A percentile compares a stretch with the other conserved stretches of the same genome.
Conservation (phyloP, 495 filamentous ascomycete species). For the Symbiotaphrina buchneri region DNA sequence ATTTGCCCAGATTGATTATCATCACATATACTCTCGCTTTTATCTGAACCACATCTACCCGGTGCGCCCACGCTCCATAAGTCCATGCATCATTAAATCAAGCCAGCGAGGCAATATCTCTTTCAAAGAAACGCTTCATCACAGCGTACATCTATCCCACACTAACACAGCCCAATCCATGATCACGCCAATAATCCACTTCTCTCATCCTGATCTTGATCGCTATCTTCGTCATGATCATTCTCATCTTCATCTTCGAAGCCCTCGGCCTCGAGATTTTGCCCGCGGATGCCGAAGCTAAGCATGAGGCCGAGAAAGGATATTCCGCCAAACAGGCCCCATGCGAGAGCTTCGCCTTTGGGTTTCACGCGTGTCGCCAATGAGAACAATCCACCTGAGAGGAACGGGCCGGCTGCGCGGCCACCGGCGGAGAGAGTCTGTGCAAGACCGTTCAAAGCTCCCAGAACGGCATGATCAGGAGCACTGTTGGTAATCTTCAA, state of each 20-base stretch:
- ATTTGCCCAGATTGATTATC: no score
- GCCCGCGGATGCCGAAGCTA: constrained; percentile 45
- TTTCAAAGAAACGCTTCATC: background rate
- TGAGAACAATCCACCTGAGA: constrained; percentile 69
- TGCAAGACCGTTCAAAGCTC: constrained; percentile 80
- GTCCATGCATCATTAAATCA: no score
- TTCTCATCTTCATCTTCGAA: constrained; percentile 32
- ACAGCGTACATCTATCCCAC: background rate
- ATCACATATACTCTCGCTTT: no score
- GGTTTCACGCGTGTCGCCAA: constrained; percentile 39
- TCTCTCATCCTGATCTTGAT: constrained; percentile 23
- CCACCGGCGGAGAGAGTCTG: constrained; percentile 87
- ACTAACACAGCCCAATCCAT: background rate
- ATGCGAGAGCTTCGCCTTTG: constrained; percentile 69
- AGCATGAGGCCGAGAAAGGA: constrained; percentile 54
- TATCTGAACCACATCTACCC: no score
- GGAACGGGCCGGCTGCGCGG: constrained; percentile 68
- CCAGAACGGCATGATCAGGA: constrained; percentile 64
- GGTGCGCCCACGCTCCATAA: no score
- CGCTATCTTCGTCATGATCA: constrained; percentile 22
- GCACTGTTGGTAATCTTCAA: constrained; percentile 77
- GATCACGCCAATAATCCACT: background rate
- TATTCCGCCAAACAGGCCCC: constrained; percentile 62
- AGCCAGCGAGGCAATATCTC: no score
- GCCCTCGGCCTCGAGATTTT: constrained; percentile 34